These are phyloP conservation scores for Dictyostelium discoideum DNA, from an alignment of 78 protist genomes.

Conservation along the genomic window DNA sequence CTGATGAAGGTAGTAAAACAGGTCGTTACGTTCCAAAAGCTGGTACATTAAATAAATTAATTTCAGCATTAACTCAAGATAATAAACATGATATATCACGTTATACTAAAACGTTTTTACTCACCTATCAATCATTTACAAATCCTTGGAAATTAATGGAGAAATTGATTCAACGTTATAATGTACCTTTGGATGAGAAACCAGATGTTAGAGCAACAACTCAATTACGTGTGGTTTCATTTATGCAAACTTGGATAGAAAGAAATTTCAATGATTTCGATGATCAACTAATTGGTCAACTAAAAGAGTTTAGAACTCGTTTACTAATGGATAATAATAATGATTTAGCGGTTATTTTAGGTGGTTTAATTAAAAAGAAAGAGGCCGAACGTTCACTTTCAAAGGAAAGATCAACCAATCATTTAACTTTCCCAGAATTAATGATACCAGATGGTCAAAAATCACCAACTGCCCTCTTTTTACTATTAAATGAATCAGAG, in stretches of 20 bases:
- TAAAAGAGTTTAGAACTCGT: constrained; percentile 19
- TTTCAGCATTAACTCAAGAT: constrained; percentile 56
- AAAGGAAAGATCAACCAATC: not conserved
- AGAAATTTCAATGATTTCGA: constrained; percentile 70
- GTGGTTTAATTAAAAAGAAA: not conserved
- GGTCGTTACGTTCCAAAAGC: constrained; percentile 76
- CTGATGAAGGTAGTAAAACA: constrained; percentile 72
- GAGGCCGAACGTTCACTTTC: constrained; percentile 3
- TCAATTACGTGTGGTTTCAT: constrained; percentile 75
- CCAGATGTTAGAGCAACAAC: not conserved
- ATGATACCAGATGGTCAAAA: constrained; percentile 74
- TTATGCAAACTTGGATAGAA: constrained; percentile 84
- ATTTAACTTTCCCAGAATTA: constrained; percentile 50
- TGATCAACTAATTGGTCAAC: not conserved
- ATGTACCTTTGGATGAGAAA: constrained; percentile 52
- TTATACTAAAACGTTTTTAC: constrained; percentile 67
- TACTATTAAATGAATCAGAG: constrained; percentile 66
- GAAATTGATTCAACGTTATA: constrained; percentile 78
- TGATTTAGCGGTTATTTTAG: constrained; percentile 18
- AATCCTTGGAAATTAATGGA: constrained; percentile 69
- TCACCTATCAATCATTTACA: constrained; percentile 82
- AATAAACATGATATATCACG: constrained; percentile 57
- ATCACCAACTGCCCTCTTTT: constrained; percentile 44
- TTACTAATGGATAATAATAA: constrained; percentile 55
- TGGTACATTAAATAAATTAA: constrained; percentile 76